Percentiles rank a stretch among this genome's conserved stretches.
Evolutionary conservation across 192 early-diverging fungal genomes (phyloP).

Genomic region (Backusella luteola): DNA sequence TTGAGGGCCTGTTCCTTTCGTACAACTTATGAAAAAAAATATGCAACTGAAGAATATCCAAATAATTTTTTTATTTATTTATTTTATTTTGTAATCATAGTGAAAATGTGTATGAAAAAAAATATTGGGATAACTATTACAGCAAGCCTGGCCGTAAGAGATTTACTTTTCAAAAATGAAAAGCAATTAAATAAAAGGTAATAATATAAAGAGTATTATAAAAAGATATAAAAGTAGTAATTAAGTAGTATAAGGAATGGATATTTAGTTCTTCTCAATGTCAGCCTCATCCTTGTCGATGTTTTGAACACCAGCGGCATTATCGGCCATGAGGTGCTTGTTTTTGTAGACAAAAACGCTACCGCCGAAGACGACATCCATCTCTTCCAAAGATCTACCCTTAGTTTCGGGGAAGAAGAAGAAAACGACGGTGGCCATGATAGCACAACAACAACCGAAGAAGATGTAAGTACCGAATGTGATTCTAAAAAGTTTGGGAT

Average conservation of each 20-base stretch:
- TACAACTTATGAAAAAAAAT: background rate
- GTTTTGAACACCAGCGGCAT: background rate
- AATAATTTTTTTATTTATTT: background rate
- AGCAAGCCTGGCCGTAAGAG: background rate
- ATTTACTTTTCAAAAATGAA: background rate
- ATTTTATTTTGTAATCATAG: background rate
- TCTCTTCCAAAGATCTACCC: slow-evolving; percentile 80
- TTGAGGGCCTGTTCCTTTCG: background rate
- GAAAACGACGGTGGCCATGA: slow-evolving; percentile 55
- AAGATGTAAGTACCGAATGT: slow-evolving; percentile 66
- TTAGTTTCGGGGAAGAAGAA: slow-evolving; percentile 82
- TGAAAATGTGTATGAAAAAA: background rate
- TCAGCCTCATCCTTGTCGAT: background rate
- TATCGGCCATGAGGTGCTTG: background rate
- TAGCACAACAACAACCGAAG: slow-evolving; percentile 60
- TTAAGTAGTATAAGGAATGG: background rate
- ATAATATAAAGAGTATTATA: background rate
- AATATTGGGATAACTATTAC: background rate
- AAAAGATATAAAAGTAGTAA: background rate
- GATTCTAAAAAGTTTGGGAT: slow-evolving; percentile 18
- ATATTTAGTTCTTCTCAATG: slow-evolving; percentile 5
- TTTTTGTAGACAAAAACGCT: background rate
- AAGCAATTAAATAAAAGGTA: slow-evolving; percentile 1
- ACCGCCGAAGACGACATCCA: slow-evolving; percentile 71
- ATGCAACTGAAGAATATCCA: background rate